Percentiles rank a stretch among this genome's conserved stretches.
phyloP scores from a whole-genome alignment of 2,329 filamentous ascomycete species.

The Microsporum canis region DNA sequence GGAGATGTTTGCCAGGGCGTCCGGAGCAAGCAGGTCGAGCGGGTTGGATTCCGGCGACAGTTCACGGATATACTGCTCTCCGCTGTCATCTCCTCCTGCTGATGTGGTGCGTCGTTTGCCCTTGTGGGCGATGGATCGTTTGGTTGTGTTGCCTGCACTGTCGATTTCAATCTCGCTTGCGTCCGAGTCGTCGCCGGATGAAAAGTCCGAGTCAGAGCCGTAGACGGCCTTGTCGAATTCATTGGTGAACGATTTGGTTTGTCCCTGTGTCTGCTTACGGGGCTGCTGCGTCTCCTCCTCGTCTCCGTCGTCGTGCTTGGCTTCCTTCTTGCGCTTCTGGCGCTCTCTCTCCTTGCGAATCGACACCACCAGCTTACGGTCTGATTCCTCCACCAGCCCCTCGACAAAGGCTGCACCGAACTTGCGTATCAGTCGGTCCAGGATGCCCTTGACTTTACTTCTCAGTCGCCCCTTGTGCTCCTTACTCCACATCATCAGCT shows the following conservation, averaged over 20 bases:
- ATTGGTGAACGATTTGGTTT: constrained; percentile 54
- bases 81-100: background rate
- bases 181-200: constrained; percentile 55
- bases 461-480: constrained; percentile 98
- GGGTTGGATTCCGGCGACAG: constrained; percentile 72
- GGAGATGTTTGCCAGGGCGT: constrained; percentile 83
- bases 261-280: constrained; percentile 18
- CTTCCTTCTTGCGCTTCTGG: constrained; percentile 77
- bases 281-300: constrained; percentile 23
- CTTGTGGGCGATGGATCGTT: constrained; percentile 3
- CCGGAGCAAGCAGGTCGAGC: constrained; percentile 80
- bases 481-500: constrained; percentile 90
- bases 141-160: constrained; percentile 24
- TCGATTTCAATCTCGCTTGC: constrained; percentile 34
- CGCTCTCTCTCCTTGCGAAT: constrained; percentile 93
- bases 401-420: constrained; percentile 78
- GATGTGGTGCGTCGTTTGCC: background rate
- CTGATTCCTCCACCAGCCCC: constrained; percentile 67
- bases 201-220: constrained; percentile 54
- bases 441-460: constrained; percentile 93
- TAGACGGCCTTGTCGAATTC: constrained; percentile 96
- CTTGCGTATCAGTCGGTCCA: constrained; percentile 84
- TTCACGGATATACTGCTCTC: constrained; percentile 67
- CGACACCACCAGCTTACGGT: constrained; percentile 82
- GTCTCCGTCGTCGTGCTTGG: constrained; percentile 41